Evolutionary conservation across 108 stramenopile species (phyloP).

Genomic region (Fistulifera pelliculosa): DNA sequence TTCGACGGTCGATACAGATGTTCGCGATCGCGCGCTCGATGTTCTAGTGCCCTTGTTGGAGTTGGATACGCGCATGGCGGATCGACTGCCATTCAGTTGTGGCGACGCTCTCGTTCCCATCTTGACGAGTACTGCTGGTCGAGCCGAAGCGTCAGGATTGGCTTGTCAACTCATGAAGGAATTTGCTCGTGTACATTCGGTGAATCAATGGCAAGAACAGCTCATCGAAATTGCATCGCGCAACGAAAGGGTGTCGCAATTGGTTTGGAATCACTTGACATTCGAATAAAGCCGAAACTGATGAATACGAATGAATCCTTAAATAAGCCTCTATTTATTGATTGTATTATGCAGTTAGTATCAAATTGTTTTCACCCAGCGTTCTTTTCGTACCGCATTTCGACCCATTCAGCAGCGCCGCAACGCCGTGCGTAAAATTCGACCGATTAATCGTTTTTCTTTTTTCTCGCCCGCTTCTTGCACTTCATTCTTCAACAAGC

Average conservation of each 20-base stretch:
- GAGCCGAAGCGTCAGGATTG: conserved; percentile 51
- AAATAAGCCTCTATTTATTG: no score
- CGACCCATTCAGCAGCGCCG: no score
- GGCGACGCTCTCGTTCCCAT: conserved; percentile 58
- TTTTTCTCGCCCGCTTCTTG: conserved; percentile 15
- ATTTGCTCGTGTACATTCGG: not conserved
- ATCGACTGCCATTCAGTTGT: conserved; percentile 33
- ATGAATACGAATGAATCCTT: no score
- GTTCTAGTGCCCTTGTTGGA: conserved; percentile 62
- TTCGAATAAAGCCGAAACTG: no score
- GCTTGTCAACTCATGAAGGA: conserved; percentile 54
- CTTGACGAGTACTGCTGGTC: conserved; percentile 53
- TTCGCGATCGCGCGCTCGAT: conserved; percentile 74
- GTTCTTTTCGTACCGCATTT: no score
- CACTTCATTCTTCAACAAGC: conserved; percentile 17
- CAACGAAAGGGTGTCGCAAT: conserved; percentile 53
- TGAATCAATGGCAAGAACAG: conserved; percentile 52
- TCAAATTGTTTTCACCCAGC: no score
- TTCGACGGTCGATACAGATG: conserved; percentile 62
- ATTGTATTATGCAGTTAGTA: no score
- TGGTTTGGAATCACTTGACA: conserved; percentile 47
- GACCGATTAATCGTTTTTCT: conserved; percentile 13
- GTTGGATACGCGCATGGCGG: conserved; percentile 42
- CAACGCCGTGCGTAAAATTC: no score
- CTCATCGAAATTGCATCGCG: conserved; percentile 51